phyloP scores from a whole-genome alignment of 1,139 yeast species.

The Hyphopichia wangnamkhiaoensis region DNA sequence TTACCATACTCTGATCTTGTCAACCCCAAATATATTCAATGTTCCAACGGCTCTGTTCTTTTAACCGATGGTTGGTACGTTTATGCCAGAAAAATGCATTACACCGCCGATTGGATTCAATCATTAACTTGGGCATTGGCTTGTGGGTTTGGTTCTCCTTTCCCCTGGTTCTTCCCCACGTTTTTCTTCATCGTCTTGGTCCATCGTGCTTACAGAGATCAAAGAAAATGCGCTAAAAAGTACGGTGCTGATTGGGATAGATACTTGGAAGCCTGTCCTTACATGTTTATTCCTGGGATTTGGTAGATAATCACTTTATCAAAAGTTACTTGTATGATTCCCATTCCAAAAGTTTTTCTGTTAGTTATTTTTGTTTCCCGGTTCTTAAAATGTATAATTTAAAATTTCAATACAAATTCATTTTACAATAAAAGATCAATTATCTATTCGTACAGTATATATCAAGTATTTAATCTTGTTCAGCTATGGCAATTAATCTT shows the following conservation, averaged over 20 bases:
- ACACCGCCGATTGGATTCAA: constrained; percentile 92
- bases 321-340: no score
- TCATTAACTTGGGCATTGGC: constrained; percentile 88
- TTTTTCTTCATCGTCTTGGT: constrained; percentile 84
- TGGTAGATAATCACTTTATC: no score
- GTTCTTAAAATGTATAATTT: no score
- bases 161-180: constrained; percentile 95
- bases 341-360: no score
- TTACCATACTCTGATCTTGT: constrained; percentile 80
- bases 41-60: constrained; percentile 80
- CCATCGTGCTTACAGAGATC: constrained; percentile 88
- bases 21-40: constrained; percentile 81
- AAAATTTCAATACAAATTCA: no score
- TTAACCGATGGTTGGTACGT: constrained; percentile 93
- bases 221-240: constrained; percentile 77
- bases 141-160: constrained; percentile 83
- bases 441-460: no score
- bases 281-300: constrained; percentile 85
- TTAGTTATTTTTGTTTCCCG: no score
- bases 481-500: constrained; percentile 90
- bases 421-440: no score
- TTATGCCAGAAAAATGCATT: constrained; percentile 90
- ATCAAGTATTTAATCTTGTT: constrained; percentile 86
- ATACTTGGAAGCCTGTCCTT: constrained; percentile 87
- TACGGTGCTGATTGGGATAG: constrained; percentile 94